phyloP scores from a whole-genome alignment of 352 stramenopile genomes.

The Globisporangium recalcitrans region DNA sequence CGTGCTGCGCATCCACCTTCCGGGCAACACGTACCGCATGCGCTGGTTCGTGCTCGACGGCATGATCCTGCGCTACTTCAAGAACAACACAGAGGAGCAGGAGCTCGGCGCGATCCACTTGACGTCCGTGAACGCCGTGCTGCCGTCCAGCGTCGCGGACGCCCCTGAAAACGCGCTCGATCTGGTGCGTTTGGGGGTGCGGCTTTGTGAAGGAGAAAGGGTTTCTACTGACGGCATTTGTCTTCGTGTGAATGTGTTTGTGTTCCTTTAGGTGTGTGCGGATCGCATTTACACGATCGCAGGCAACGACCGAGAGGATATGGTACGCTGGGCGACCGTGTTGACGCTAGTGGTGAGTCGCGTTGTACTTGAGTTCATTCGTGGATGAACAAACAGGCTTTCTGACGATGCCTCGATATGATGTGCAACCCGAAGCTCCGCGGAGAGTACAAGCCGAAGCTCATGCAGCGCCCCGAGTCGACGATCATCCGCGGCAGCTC shows the following conservation, averaged over 20 bases:
- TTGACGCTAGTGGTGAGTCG: conserved; percentile 74
- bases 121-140: conserved; percentile 80
- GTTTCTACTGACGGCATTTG: neutral
- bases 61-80: conserved; percentile 88
- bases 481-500: conserved; percentile 85
- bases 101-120: conserved; percentile 86
- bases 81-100: conserved; percentile 82
- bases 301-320: conserved; percentile 81
- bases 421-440: conserved; percentile 31
- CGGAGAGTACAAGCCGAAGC: conserved; percentile 86
- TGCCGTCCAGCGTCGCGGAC: conserved; percentile 86
- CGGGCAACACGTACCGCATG: conserved; percentile 73
- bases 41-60: conserved; percentile 87
- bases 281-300: conserved; percentile 87
- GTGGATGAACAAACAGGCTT: neutral
- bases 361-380: neutral
- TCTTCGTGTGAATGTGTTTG: neutral
- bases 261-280: conserved; percentile 51
- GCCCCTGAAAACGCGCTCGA: conserved; percentile 81
- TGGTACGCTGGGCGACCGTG: conserved; percentile 87
- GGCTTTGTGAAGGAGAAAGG: neutral
- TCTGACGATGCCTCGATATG: neutral
- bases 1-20: conserved; percentile 69
- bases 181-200: conserved; percentile 33
- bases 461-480: conserved; percentile 84